Evolutionary conservation across 805 yeast genomes (phyloP).

Genomic region (Kurtzmaniella fragi): DNA sequence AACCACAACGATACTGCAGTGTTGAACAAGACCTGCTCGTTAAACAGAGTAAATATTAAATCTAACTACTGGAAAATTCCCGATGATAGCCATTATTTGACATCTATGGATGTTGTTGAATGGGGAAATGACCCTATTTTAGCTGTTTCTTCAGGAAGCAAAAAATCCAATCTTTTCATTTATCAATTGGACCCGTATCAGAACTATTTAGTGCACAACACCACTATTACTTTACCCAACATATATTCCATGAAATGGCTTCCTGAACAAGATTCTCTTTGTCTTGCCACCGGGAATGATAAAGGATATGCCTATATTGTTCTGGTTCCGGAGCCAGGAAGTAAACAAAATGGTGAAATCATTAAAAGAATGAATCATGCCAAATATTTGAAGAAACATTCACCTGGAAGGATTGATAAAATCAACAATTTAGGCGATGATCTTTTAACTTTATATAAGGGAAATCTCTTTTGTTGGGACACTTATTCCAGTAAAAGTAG

Average conservation of each 20-base stretch:
- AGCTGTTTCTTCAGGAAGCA: constrained; percentile 49
- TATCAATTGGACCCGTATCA: constrained; percentile 40
- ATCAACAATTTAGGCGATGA: constrained; percentile 30
- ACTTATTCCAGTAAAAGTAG: constrained; percentile 39
- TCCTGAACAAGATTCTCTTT: constrained; percentile 23
- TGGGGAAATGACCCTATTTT: constrained; percentile 26
- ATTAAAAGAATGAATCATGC: constrained; percentile 75
- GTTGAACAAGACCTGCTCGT: constrained; percentile 38
- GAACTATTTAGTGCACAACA: constrained; percentile 48
- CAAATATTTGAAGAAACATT: constrained; percentile 46
- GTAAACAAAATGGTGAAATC: constrained; percentile 59
- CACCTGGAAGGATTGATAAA: constrained; percentile 21
- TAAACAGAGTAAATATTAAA: constrained; percentile 35
- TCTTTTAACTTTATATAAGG: constrained; percentile 60
- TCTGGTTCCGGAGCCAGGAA: constrained; percentile 52
- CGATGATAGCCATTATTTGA: constrained; percentile 38
- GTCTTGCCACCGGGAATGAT: constrained; percentile 67
- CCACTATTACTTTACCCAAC: constrained; percentile 55
- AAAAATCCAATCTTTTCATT: constrained; percentile 44
- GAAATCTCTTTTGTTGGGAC: constrained; percentile 76
- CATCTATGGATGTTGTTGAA: constrained; percentile 33
- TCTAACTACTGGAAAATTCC: constrained; percentile 45
- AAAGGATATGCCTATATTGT: constrained; percentile 73
- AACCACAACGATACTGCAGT: constrained; percentile 25
- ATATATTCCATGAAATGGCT: constrained; percentile 53